A percentile compares a stretch with the other conserved stretches of the same genome.
These are phyloP conservation scores for Penicillium coprophilum DNA, from an alignment of 495 filamentous ascomycete species.

Conservation along the genomic window DNA sequence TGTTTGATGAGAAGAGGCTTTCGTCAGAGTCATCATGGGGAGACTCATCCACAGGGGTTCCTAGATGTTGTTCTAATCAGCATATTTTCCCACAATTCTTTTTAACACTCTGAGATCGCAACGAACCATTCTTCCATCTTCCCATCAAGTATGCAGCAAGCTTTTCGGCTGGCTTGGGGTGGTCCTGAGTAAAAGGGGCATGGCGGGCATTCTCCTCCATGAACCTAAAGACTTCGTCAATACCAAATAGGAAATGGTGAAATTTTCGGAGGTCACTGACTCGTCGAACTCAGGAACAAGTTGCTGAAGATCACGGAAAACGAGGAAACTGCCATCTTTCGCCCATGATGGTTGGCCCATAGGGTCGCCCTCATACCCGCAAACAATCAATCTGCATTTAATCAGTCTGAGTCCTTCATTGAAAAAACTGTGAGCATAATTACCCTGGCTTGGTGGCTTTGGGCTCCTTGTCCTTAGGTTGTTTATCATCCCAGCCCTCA, in stretches of 20 bases:
- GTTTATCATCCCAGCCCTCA: conserved; percentile 24
- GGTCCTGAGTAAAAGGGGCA: conserved; percentile 5
- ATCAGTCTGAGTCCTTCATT: not conserved
- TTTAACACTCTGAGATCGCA: not conserved
- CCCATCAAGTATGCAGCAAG: conserved; percentile 38
- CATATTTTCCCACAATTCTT: not conserved
- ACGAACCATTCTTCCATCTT: conserved; percentile 39
- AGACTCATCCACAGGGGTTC: conserved; percentile 15
- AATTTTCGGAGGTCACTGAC: conserved; percentile 6
- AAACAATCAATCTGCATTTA: conserved; percentile 15
- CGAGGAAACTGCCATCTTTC: conserved; percentile 39
- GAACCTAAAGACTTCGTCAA: conserved; percentile 17
- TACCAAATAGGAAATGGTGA: not conserved
- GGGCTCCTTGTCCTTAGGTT: conserved; percentile 16
- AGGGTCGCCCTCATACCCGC: conserved; percentile 15
- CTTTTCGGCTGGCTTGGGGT: conserved; percentile 20
- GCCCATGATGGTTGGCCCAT: conserved; percentile 30
- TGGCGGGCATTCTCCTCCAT: conserved; percentile 10
- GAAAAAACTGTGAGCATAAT: not conserved
- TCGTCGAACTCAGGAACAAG: conserved; percentile 33
- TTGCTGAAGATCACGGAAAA: conserved; percentile 37
- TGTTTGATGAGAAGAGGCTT: conserved; percentile 25
- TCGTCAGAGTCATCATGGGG: conserved; percentile 27
- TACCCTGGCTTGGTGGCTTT: conserved; percentile 25
- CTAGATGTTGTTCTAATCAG: not conserved